phyloP scores from a whole-genome alignment of 164 flowering plant species.

The Saururus chinensis region DNA sequence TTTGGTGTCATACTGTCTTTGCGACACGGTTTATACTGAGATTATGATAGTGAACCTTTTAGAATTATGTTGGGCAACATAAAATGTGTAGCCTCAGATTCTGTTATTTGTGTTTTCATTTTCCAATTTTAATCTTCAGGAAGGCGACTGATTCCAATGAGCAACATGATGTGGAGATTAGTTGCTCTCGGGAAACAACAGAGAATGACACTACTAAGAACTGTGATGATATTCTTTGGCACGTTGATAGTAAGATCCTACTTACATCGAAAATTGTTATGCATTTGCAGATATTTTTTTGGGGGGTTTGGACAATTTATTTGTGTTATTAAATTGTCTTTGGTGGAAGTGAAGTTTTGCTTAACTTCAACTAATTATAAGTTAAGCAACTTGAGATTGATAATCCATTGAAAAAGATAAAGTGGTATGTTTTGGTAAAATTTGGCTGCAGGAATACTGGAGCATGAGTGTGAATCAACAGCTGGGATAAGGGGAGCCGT shows the following conservation, averaged over 20 bases:
- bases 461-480: slow-evolving; percentile 35
- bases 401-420: too few species aligned
- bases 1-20: too few species aligned
- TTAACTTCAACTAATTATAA: too few species aligned
- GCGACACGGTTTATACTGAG: too few species aligned
- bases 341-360: too few species aligned
- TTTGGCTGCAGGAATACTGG: slow-evolving; percentile 41
- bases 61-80: too few species aligned
- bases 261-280: background rate
- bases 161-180: slow-evolving; percentile 56
- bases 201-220: slow-evolving; percentile 47
- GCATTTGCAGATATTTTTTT: background rate
- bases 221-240: slow-evolving; percentile 38
- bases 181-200: slow-evolving; percentile 46
- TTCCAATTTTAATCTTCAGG: slow-evolving; percentile 27
- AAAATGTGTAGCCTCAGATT: too few species aligned
- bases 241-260: slow-evolving; percentile 46
- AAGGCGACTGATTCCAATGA: slow-evolving; percentile 45
- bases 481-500: slow-evolving; percentile 41
- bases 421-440: background rate
- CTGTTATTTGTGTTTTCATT: background rate
- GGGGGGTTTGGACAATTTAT: background rate
- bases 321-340: background rate
- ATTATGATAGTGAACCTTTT: too few species aligned
- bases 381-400: too few species aligned